Base-by-base conservation (phyloP, 2,329 filamentous ascomycete species). In the Alternaria burnsii region DNA sequence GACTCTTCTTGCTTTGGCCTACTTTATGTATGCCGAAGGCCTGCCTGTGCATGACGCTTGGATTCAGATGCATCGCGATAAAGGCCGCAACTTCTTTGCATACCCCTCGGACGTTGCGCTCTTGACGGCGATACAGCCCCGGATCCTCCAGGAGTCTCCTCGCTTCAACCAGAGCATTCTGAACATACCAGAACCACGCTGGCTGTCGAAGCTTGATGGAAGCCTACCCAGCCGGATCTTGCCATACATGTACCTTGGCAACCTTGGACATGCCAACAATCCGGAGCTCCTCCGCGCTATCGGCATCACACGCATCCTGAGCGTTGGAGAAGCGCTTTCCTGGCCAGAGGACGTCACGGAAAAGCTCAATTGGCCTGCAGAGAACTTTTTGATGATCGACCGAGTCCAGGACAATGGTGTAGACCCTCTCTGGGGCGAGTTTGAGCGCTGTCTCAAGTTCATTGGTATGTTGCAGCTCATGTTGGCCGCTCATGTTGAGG, bases 321-420 rank as follows among this genome's bases (percentile, higher is more conserved):
- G 94, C 70, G 93, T 99, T 30, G 95, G 95, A 2, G 95, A 99
- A 81, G 89, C 89, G 3, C 87, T 95, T 1, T 88, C 87, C 66
- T 98, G 95, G 95, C 84, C 85, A 4, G 87, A 91, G 24, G 87
- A 88, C 4, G 87, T 92, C 59, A 80, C 74, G 63, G 66, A 70
- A 28, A 63, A 72, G 32, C 87, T 91, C 36, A 81, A 83, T 48
- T 97, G 93, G 92, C 91, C 91, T 0, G 71, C 81, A 11, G 89
- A 94, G 36, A 95, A 96, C 67, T 81, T 97, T 18, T 88, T 95
- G 74, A 86, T 90, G 69, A 87, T 99, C 34, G 89, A 94, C 73
- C 87, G 90, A 14, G 92, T 99, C 6, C 95, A 98, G 75, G 95
- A 99, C 74, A 99, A 99, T 73, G 95, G 95, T 5, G 95, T 98